Conservation (phyloP, 208 protist species). For the Crithidia acanthocephali region DNA sequence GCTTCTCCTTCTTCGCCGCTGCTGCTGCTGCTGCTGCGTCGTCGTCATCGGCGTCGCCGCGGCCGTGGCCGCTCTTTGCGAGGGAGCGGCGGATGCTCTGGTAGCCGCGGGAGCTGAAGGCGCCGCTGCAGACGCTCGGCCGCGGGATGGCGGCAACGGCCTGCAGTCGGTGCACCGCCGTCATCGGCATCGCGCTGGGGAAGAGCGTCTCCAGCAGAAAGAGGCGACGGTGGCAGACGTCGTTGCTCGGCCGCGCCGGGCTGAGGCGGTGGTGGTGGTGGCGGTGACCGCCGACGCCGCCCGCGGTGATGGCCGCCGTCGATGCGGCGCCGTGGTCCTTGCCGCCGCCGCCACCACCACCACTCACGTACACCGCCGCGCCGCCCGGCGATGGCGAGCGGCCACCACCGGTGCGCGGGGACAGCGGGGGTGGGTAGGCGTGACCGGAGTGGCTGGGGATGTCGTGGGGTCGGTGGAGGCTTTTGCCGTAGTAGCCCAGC, state of each 20-base stretch:
- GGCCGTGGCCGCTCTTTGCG: background rate
- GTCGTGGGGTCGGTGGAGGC: constrained; percentile 15
- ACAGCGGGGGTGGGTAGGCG: constrained; percentile 14
- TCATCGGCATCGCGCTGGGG: constrained; percentile 27
- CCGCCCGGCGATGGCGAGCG: background rate
- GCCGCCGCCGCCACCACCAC: background rate
- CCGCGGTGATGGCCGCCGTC: no score
- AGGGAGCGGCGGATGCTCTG: background rate
- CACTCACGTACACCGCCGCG: no score
- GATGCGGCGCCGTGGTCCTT: no score
- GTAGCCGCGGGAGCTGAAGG: background rate
- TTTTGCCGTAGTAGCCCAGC: constrained; percentile 25
- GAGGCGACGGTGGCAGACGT: constrained; percentile 34
- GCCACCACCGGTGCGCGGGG: background rate
- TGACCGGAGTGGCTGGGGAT: background rate
- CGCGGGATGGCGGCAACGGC: constrained; percentile 5
- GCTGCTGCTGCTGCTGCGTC: background rate
- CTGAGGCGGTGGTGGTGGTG: constrained; percentile 1
- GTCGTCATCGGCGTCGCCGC: background rate
- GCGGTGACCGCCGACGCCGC: no score
- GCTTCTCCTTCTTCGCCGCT: background rate
- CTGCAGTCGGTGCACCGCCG: constrained; percentile 15
- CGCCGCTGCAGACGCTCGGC: background rate
- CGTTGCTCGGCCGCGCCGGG: constrained; percentile 13
- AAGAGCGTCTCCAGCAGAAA: constrained; percentile 36